Evolutionary conservation across 495 filamentous ascomycete species (phyloP), one percentile per base, ranked within the genome.

Genomic region (Hyaloscypha finlandica): DNA sequence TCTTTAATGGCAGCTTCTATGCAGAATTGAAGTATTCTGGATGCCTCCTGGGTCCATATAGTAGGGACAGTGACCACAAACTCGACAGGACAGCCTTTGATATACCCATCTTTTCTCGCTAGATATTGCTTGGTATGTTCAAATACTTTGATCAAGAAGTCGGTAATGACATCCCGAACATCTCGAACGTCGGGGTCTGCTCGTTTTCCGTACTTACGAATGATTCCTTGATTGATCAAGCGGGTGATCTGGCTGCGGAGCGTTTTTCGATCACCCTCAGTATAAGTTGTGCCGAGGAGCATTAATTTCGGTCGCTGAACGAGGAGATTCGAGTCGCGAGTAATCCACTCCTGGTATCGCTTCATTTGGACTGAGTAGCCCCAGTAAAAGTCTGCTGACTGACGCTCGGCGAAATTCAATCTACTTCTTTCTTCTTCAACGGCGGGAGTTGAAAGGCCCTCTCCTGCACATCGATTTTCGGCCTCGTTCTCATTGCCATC

Each of bases 301-400:
- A 67, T 61, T 35, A 67, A 31, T 56, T 67, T 67, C 30, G 65
- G 29, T 29, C 56, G 57, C 45, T 67, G 30, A 25, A 67, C 61
- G 16, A 54, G 65, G 3, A 57, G 39, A 61, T 33, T 30, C 16
- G 39, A 8, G 33, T 61, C 37, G 6, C 65, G 57, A 2, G 65
- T 55, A 3, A 32, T 20, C 11, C 39, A 22, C 30, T 29, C 19
- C 19, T 37, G 22, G 29, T 61, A 67, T 54, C 45, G 52, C 42
- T 67, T 57, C 8, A 55, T 42, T 30, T 42, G n/a, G 8, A 67
- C 65, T 32, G 56, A 19, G 25, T 67, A 67, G 8, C 65, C 65
- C 65, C 65, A 67, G 31, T 61, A 32, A 42, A 61, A 61, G 3
- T 66, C 16, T n/a, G 39, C 14, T 11, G 57, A 55, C 16, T 8